Percentiles rank a stretch among this genome's conserved stretches.
Evolutionary conservation across 192 early-diverging fungal genomes (phyloP).

Genomic region (Funneliformis mosseae): DNA sequence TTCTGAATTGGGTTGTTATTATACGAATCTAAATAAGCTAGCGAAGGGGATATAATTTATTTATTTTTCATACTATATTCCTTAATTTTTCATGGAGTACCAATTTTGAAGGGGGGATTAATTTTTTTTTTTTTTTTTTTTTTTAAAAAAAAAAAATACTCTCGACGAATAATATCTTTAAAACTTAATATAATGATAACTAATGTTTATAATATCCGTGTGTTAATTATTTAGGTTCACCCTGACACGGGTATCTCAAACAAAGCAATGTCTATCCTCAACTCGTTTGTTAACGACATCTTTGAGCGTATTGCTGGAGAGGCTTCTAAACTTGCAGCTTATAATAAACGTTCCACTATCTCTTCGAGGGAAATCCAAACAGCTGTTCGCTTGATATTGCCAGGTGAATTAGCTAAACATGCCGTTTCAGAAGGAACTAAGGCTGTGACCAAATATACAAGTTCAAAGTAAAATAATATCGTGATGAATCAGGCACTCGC

Average conservation of each 20-base stretch:
- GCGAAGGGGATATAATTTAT: not conserved
- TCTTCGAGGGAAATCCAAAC: constrained; percentile 96
- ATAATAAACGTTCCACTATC: constrained; percentile 97
- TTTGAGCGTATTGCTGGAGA: constrained; percentile 91
- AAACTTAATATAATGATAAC: not conserved
- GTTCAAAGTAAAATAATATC: constrained; percentile 59
- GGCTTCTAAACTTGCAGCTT: constrained; percentile 83
- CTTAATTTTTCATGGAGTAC: no score
- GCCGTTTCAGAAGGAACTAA: constrained; percentile 98
- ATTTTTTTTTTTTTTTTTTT: not conserved
- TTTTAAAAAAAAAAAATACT: not conserved
- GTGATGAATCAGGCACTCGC: not conserved
- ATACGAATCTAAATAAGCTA: not conserved
- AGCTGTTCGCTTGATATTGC: constrained; percentile 58
- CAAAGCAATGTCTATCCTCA: constrained; percentile 95
- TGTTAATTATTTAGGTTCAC: constrained; percentile 54
- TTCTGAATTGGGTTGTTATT: not conserved
- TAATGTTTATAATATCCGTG: not conserved
- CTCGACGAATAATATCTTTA: not conserved
- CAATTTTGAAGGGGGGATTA: no score
- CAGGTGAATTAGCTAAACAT: constrained; percentile 96
- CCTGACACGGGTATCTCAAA: constrained; percentile 96
- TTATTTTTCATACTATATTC: no score
- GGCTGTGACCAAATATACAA: constrained; percentile 96
- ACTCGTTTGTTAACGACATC: constrained; percentile 98